A percentile compares a stretch with the other conserved stretches of the same genome.
Evolutionary conservation across 139 green algal genomes (phyloP).

Genomic region (Astrephomene gubernaculifera): DNA sequence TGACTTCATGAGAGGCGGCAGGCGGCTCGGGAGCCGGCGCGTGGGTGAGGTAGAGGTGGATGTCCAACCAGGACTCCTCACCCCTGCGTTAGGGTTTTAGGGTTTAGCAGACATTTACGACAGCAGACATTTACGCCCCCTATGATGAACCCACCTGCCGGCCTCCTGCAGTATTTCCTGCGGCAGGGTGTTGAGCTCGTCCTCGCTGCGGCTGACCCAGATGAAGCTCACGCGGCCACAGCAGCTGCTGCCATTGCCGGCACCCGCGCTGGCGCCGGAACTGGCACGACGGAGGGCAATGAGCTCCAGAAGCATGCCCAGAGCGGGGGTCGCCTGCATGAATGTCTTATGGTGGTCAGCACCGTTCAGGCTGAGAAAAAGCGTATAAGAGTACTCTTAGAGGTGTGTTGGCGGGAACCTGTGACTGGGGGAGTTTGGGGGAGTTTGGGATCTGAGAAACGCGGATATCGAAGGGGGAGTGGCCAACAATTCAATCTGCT

Average conservation of each 20-base stretch:
- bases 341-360: too few relatives aligned
- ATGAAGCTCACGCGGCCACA: background rate
- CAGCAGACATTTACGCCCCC: too few relatives aligned
- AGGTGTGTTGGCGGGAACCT: too few relatives aligned
- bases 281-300: background rate
- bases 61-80: slow-evolving; percentile 10
- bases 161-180: slow-evolving; percentile 5
- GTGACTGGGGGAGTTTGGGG: too few relatives aligned
- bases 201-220: slow-evolving; percentile 21
- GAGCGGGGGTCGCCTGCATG: background rate
- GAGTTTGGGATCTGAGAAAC: too few relatives aligned
- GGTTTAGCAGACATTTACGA: too few relatives aligned
- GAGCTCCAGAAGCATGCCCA: slow-evolving; percentile 33
- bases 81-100: too few relatives aligned
- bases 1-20: too few relatives aligned
- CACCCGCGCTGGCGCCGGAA: background rate
- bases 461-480: too few relatives aligned
- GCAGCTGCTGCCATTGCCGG: background rate
- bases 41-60: slow-evolving; percentile 20
- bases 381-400: too few relatives aligned
- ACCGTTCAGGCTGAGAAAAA: too few relatives aligned
- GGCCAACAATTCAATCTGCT: too few relatives aligned
- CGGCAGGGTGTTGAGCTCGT: slow-evolving; percentile 4
- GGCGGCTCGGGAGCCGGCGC: background rate
- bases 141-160: background rate